Conservation (phyloP, 2,329 filamentous ascomycete species). For the Neonectria sp. region DNA sequence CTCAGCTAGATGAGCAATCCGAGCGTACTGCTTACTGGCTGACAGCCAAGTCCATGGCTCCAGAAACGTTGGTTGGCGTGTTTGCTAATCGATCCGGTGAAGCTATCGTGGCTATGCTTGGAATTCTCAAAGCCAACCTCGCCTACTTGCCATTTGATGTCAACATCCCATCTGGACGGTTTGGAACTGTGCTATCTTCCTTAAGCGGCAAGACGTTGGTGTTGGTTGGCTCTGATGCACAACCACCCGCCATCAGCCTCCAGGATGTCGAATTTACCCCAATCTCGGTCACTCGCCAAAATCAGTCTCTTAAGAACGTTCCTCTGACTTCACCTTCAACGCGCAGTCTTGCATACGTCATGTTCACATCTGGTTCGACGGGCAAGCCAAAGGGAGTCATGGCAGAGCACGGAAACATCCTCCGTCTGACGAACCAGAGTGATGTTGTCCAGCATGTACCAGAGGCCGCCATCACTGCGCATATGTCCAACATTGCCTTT, state of each 20-base stretch:
- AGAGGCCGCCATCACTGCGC: background rate
- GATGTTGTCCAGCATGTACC: background rate
- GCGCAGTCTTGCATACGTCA: background rate
- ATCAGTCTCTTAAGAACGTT: background rate
- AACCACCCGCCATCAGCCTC: background rate
- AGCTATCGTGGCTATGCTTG: constrained; percentile 28
- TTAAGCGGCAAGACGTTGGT: constrained; percentile 12
- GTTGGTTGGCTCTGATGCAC: constrained; percentile 7
- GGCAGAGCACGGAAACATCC: background rate
- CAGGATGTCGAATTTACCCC: background rate
- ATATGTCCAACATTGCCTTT: background rate
- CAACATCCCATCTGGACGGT: constrained; percentile 28
- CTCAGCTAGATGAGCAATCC: constrained; percentile 36
- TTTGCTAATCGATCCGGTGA: constrained; percentile 26
- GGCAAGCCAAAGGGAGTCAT: background rate
- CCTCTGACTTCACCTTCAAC: background rate
- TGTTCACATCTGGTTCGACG: background rate
- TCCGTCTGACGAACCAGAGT: background rate
- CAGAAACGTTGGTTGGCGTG: constrained; percentile 30
- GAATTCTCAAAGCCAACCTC: constrained; percentile 38
- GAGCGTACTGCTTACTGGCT: constrained; percentile 21
- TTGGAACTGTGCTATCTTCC: constrained; percentile 27
- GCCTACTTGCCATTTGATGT: constrained; percentile 38
- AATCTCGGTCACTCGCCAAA: background rate
- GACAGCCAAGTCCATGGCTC: background rate